Evolutionary conservation across 2,329 filamentous ascomycete species (phyloP).

Genomic region (Ceratocystis harringtonii): DNA sequence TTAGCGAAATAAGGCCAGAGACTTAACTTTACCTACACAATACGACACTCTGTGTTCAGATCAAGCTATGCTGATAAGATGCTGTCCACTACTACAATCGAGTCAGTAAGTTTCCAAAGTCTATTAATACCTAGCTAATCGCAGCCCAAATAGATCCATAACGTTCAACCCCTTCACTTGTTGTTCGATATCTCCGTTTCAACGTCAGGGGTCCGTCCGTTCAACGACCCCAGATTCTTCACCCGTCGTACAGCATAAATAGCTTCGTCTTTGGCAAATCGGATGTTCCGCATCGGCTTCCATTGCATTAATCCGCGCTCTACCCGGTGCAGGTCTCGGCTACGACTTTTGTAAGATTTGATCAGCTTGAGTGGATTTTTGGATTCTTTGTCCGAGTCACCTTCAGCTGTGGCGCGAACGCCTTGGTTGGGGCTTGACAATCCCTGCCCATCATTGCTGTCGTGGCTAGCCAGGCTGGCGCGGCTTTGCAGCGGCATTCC

Average conservation of each 20-base stretch:
- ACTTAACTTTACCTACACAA: too few species aligned
- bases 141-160: too few species aligned
- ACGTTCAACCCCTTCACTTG: not conserved
- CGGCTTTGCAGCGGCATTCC: not conserved
- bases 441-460: conserved; percentile 29
- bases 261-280: conserved; percentile 79
- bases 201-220: conserved; percentile 71
- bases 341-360: conserved; percentile 51
- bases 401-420: conserved; percentile 20
- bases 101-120: too few species aligned
- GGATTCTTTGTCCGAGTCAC: conserved; percentile 25
- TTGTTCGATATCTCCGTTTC: conserved; percentile 47
- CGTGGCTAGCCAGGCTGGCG: not conserved
- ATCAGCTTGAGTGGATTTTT: conserved; percentile 42
- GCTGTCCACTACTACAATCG: too few species aligned
- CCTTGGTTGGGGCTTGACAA: conserved; percentile 22
- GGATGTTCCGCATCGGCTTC: conserved; percentile 71
- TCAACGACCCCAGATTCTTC: conserved; percentile 60
- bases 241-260: conserved; percentile 63
- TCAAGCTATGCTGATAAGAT: too few species aligned
- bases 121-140: not conserved
- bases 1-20: too few species aligned
- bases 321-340: conserved; percentile 64
- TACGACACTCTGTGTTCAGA: too few species aligned
- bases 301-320: conserved; percentile 91